A percentile compares a stretch with the other conserved stretches of the same genome.
Evolutionary conservation across 2,329 filamentous ascomycete species (phyloP).

Genomic region (Diaporthe aspalathi): DNA sequence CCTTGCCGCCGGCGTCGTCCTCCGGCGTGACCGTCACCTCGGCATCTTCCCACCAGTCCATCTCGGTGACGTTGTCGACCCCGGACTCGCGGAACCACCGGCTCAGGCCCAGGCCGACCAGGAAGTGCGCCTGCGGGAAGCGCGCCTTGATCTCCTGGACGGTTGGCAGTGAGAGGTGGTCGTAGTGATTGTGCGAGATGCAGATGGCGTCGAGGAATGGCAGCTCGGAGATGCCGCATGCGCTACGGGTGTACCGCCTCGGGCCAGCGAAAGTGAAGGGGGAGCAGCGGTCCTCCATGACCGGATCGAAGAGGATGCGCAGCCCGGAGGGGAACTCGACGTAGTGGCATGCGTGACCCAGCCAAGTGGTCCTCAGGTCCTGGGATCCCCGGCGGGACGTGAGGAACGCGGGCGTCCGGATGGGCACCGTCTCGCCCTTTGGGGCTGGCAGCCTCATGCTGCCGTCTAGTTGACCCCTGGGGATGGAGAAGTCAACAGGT

Average conservation of each 20-base stretch:
- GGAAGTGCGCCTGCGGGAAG: slow-evolving; percentile 86
- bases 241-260: slow-evolving; percentile 80
- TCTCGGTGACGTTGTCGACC: slow-evolving; percentile 82
- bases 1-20: slow-evolving; percentile 44
- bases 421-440: slow-evolving; percentile 72
- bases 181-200: slow-evolving; percentile 93
- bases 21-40: slow-evolving; percentile 70
- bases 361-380: slow-evolving; percentile 87
- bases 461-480: slow-evolving; percentile 46
- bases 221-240: slow-evolving; percentile 82
- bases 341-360: slow-evolving; percentile 94
- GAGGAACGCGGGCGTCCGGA: slow-evolving; percentile 76
- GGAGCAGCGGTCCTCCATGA: slow-evolving; percentile 88
- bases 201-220: slow-evolving; percentile 81
- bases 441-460: slow-evolving; percentile 66
- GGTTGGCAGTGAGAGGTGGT: slow-evolving; percentile 85
- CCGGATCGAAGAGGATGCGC: slow-evolving; percentile 91
- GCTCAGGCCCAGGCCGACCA: slow-evolving; percentile 85
- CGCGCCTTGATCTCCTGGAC: slow-evolving; percentile 76
- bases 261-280: slow-evolving; percentile 78
- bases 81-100: slow-evolving; percentile 81
- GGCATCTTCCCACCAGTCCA: slow-evolving; percentile 95
- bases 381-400: slow-evolving; percentile 59
- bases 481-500: neutral
- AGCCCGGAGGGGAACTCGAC: slow-evolving; percentile 89